Conservation (phyloP, 192 early-diverging fungal species). For the Kickxella alabastrina region DNA sequence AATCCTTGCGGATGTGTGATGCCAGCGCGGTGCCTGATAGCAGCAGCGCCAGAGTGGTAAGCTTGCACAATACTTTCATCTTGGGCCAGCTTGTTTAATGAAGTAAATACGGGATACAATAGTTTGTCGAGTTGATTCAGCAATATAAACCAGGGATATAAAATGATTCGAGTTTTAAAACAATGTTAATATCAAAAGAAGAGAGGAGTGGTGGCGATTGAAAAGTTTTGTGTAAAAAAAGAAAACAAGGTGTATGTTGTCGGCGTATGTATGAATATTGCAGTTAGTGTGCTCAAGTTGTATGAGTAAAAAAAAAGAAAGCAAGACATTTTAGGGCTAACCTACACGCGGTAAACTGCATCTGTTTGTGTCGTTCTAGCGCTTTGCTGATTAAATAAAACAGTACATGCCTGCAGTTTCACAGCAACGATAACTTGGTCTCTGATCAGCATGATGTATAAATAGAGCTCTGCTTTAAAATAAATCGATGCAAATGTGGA, state of each 20-base stretch:
- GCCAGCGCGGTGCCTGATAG: conserved; percentile 10
- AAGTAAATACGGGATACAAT: not conserved
- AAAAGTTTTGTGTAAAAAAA: no score
- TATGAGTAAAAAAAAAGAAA: no score
- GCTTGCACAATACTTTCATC: conserved; percentile 24
- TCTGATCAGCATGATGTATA: no score
- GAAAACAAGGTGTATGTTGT: no score
- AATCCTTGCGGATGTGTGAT: conserved; percentile 44
- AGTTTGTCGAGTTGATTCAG: not conserved
- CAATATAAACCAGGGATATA: not conserved
- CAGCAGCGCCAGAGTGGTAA: conserved; percentile 5
- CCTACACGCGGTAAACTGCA: not conserved
- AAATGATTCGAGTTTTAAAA: not conserved
- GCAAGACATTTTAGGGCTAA: not conserved
- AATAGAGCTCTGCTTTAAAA: no score
- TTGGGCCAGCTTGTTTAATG: no score
- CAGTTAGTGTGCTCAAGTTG: not conserved
- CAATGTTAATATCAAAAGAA: not conserved
- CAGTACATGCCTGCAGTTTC: no score
- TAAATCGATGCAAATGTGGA: no score
- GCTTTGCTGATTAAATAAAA: not conserved
- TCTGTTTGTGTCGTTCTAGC: not conserved
- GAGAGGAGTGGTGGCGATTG: not conserved
- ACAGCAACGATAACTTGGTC: no score
- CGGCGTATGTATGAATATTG: not conserved